Conservation (phyloP, 768 basidiomycete genomes). For the Tylopilus plumbeoviolaceoides region DNA sequence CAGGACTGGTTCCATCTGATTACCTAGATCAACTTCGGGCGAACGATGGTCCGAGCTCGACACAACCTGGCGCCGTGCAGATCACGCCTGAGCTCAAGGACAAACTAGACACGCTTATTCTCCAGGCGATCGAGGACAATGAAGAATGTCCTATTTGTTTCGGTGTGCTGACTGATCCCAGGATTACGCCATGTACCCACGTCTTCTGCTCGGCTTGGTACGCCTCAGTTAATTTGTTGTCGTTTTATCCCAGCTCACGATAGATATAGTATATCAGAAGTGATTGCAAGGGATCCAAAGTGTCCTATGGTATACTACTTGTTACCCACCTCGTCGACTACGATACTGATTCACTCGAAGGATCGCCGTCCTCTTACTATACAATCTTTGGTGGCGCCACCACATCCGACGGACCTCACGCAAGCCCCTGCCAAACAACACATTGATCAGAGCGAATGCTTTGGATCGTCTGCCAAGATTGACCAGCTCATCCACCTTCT, state of each 20-base stretch:
- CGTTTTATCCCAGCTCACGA: background rate
- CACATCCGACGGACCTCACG: constrained; percentile 63
- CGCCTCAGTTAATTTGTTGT: constrained; percentile 6
- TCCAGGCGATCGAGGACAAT: constrained; percentile 69
- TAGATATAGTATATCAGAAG: constrained; percentile 56
- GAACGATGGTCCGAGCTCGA: constrained; percentile 25
- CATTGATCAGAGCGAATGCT: constrained; percentile 37
- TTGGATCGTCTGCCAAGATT: constrained; percentile 78
- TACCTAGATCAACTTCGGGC: constrained; percentile 62
- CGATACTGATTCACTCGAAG: constrained; percentile 33
- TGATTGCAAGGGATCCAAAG: constrained; percentile 64
- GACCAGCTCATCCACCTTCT: constrained; percentile 76
- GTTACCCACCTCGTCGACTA: background rate
- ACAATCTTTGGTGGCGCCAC: constrained; percentile 57
- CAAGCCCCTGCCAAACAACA: constrained; percentile 48
- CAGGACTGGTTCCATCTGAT: constrained; percentile 64
- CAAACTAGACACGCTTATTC: constrained; percentile 54
- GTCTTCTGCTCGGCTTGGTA: constrained; percentile 71
- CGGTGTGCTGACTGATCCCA: constrained; percentile 51
- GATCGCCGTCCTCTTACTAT: constrained; percentile 63
- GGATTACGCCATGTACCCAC: constrained; percentile 73
- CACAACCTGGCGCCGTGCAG: constrained; percentile 24
- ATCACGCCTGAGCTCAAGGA: constrained; percentile 52
- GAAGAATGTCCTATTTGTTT: constrained; percentile 85
- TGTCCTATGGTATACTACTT: constrained; percentile 67